Percentiles rank a stretch among this genome's conserved stretches.
phyloP scores from a whole-genome alignment of 2,329 filamentous ascomycete genomes.

The Aspergillus luchuensis region DNA sequence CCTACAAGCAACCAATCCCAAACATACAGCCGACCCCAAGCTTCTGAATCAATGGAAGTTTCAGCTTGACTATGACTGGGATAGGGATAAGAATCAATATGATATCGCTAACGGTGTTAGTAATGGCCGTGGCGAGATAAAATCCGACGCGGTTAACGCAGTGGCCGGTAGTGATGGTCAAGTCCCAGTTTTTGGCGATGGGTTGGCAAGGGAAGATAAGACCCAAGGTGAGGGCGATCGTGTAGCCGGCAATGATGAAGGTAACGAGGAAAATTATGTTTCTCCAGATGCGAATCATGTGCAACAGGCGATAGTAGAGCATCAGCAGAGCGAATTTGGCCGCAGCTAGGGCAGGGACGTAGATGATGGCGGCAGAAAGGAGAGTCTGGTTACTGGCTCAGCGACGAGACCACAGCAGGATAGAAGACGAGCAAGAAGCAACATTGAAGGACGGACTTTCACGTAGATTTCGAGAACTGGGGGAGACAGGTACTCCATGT shows the following conservation, averaged over 20 bases:
- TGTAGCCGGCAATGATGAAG: constrained; percentile 23
- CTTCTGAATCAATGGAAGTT: constrained; percentile 20
- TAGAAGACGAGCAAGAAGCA: too few species aligned
- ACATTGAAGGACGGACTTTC: constrained; percentile 14
- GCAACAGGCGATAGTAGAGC: constrained; percentile 27
- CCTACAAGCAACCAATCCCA: constrained; percentile 23
- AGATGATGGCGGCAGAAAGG: constrained; percentile 23
- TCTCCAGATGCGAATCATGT: constrained; percentile 13
- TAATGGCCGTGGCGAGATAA: constrained; percentile 25
- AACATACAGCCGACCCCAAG: constrained; percentile 21
- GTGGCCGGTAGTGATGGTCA: constrained; percentile 14
- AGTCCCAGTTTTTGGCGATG: constrained; percentile 25
- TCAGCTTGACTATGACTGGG: constrained; percentile 17
- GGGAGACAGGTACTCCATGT: constrained; percentile 24
- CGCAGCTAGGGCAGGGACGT: constrained; percentile 26
- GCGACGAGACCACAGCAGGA: background rate
- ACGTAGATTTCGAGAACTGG: constrained; percentile 19
- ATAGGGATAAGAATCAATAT: constrained; percentile 25
- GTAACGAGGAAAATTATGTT: constrained; percentile 20
- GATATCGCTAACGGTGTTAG: constrained; percentile 28
- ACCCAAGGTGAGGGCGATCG: constrained; percentile 23
- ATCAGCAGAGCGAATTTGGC: constrained; percentile 29
- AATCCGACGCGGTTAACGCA: constrained; percentile 21
- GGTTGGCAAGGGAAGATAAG: constrained; percentile 28
- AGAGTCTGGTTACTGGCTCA: constrained; percentile 13